Evolutionary conservation across 2,329 filamentous ascomycete species (phyloP).

Genomic region (Xylariaceae sp.): DNA sequence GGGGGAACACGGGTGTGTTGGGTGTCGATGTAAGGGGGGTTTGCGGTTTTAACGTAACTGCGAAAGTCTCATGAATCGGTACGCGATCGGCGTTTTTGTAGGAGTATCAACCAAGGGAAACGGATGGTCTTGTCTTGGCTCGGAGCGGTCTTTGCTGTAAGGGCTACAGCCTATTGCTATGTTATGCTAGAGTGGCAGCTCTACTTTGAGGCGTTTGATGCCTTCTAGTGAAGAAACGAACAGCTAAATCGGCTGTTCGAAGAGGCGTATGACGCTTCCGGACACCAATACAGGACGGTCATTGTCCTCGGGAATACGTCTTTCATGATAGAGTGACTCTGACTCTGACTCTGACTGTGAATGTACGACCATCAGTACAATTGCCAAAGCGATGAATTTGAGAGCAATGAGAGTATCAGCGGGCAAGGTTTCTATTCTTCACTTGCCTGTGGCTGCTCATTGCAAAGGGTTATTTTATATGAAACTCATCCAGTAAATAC

Average conservation of each 20-base stretch:
- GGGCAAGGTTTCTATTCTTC: background rate
- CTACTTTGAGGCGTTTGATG: constrained; percentile 25
- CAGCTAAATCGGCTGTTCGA: constrained; percentile 18
- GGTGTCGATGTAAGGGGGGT: constrained; percentile 25
- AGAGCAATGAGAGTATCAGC: background rate
- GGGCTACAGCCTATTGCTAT: constrained; percentile 4
- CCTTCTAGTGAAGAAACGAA: constrained; percentile 21
- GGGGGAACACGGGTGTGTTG: too few species aligned
- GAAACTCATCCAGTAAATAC: too few species aligned
- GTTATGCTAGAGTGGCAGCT: constrained; percentile 9
- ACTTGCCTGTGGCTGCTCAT: too few species aligned
- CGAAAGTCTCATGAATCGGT: constrained; percentile 22
- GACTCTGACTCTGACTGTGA: background rate
- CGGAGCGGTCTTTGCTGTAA: constrained; percentile 18
- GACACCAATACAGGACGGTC: constrained; percentile 13
- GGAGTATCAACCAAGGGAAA: constrained; percentile 33
- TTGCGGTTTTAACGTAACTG: constrained; percentile 28
- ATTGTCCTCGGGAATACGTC: background rate
- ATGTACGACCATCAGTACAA: background rate
- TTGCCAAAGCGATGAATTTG: background rate
- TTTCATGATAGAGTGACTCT: background rate
- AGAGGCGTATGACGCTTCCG: background rate
- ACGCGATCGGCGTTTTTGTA: constrained; percentile 34
- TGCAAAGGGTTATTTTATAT: too few species aligned
- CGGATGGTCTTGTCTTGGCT: constrained; percentile 23